Percentiles rank a stretch among this genome's conserved stretches.
Conservation (phyloP, 1,139 yeast genomes). For the Kodamaea sp. region DNA sequence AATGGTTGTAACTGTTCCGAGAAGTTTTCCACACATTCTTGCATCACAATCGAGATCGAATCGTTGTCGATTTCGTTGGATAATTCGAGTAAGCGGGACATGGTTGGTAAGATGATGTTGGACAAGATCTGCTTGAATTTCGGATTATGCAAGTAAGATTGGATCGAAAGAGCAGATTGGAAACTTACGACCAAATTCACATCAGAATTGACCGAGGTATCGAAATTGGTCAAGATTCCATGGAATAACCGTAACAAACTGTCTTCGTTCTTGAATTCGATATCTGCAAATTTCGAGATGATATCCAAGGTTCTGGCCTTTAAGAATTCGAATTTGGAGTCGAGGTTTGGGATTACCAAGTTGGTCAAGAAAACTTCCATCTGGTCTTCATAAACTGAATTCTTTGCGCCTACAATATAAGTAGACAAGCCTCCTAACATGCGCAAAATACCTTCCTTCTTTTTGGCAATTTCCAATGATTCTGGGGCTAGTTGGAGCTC, state of each 20-base stretch:
- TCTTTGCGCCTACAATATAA: slow-evolving; percentile 50
- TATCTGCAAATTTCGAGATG: slow-evolving; percentile 65
- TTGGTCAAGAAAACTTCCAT: slow-evolving; percentile 69
- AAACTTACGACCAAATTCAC: slow-evolving; percentile 75
- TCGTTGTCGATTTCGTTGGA: slow-evolving; percentile 88
- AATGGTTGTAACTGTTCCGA: slow-evolving; percentile 90
- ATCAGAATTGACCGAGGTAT: slow-evolving; percentile 34
- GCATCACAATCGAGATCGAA: slow-evolving; percentile 87
- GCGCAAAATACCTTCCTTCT: slow-evolving; percentile 79
- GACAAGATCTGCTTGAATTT: slow-evolving; percentile 70
- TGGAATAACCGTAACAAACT: slow-evolving; percentile 59
- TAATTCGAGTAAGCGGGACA: slow-evolving; percentile 74
- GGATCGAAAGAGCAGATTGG: slow-evolving; percentile 84
- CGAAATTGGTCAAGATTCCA: slow-evolving; percentile 66
- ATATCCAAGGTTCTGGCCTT: slow-evolving; percentile 86
- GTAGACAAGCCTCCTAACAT: slow-evolving; percentile 74
- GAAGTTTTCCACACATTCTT: slow-evolving; percentile 89
- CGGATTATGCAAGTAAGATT: slow-evolving; percentile 67
- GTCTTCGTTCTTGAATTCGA: slow-evolving; percentile 52
- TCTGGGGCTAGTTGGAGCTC: slow-evolving; percentile 41
- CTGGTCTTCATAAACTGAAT: slow-evolving; percentile 59
- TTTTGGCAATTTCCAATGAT: slow-evolving; percentile 59
- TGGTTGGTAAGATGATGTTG: slow-evolving; percentile 70
- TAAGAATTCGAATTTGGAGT: slow-evolving; percentile 67
- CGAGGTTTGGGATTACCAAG: slow-evolving; percentile 72